phyloP scores from a whole-genome alignment of 192 early-diverging fungal species.

The Coemansia sp. region DNA sequence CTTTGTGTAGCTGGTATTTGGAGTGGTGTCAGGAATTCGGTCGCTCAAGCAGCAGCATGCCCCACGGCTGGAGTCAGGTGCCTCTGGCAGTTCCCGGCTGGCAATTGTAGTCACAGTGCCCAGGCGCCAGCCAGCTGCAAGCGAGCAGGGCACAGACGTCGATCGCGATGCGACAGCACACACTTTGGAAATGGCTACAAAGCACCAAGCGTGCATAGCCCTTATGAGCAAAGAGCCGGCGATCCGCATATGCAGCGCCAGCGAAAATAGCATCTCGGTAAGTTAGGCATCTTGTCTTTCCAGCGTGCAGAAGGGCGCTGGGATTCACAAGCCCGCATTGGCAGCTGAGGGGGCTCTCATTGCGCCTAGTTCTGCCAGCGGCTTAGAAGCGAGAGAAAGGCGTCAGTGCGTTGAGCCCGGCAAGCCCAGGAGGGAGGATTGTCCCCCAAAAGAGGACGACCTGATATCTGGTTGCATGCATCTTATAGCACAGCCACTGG shows the following conservation, averaged over 20 bases:
- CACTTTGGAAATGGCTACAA: constrained; percentile 5
- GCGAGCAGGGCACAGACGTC: constrained; percentile 1
- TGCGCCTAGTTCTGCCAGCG: too few species aligned
- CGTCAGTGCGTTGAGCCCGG: too few species aligned
- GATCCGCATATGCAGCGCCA: constrained; percentile 24
- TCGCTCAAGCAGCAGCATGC: constrained; percentile 40
- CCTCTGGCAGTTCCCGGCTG: background rate
- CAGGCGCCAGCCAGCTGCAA: constrained; percentile 1
- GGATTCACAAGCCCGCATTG: too few species aligned
- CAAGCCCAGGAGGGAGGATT: background rate
- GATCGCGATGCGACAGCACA: background rate
- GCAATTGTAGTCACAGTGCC: constrained; percentile 18
- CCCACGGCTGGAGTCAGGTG: constrained; percentile 4
- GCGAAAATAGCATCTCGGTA: constrained; percentile 17
- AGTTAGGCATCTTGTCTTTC: constrained; percentile 5
- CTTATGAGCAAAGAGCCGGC: constrained; percentile 34
- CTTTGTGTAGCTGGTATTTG: constrained; percentile 37
- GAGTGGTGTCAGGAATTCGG: constrained; percentile 39
- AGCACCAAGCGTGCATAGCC: constrained; percentile 21
- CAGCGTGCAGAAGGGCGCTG: background rate
- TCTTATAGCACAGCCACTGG: background rate
- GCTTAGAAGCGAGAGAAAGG: too few species aligned
- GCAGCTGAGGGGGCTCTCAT: too few species aligned
- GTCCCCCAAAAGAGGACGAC: background rate
- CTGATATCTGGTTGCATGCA: constrained; percentile 13